Evolutionary conservation across 768 basidiomycete species (phyloP), one percentile per base, ranked within the genome.

Genomic region (Lactifluus volemus): DNA sequence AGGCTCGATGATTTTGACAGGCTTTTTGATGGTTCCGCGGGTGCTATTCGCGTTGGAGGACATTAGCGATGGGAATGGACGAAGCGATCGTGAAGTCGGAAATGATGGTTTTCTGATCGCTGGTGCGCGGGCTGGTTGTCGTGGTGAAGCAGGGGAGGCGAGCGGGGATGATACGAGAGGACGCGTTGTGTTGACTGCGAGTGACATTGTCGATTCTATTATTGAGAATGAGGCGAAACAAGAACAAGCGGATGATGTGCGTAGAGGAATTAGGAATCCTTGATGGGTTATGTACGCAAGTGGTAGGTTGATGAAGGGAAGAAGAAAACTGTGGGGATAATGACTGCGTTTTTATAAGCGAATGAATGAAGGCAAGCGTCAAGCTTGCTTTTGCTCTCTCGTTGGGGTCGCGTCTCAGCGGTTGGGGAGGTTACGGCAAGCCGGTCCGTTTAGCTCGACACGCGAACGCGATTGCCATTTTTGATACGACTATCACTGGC

Each of bases 1-100:
- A 10, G 88, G 86, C 70, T 89, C 81, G 60, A 93, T 91, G 69
- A 92, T 77, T 69, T 92, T 92, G 17, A 84, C 77, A 6, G 84
- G 75, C 58, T 81, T 81, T 53, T 76, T 77, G 58, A 68, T 72
- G 6, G 55, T 14, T 10, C 58, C 55, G 5, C 47, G 63, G 2
- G 55, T 12, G 25, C 47, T 56, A n/a, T 19, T 51, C 58, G n/a
- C 34, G 15, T 10, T 29, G n/a, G 42, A 34, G 67, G 76, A 74
- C 11, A 81, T 74, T 64, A 89, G 78, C 53, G 84, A 80, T 15
- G 87, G 78, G 71, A 92, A 92, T 34, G 91, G 91, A 30, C 91
- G 82, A 25, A 91, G 78, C 1, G 86, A 84, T 55, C 87, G 87
- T 39, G 90, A 92, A 1, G 80, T 73, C 5, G 85, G 81, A 70